A percentile compares a stretch with the other conserved stretches of the same genome.
phyloP scores from a whole-genome alignment of 192 early-diverging fungal species.

The Borealophlyctis nickersoniae region DNA sequence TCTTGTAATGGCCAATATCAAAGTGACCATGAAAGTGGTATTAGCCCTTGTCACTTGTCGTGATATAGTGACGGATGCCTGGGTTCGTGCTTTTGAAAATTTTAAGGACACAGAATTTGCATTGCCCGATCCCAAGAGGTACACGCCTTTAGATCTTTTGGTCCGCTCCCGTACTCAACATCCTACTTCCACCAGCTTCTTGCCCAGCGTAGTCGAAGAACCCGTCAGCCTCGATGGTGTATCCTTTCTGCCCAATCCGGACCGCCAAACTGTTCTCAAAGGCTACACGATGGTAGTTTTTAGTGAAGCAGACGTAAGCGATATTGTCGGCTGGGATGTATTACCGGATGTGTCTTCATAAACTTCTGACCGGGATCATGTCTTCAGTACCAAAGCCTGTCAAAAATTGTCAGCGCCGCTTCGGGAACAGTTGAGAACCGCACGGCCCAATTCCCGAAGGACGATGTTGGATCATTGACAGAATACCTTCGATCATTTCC shows the following conservation, averaged over 20 bases:
- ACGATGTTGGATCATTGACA: not conserved
- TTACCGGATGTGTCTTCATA: not conserved
- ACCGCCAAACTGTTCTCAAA: not conserved
- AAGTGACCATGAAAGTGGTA: conserved; percentile 23
- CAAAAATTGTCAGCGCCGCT: not conserved
- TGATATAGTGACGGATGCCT: conserved; percentile 10
- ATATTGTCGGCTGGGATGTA: too few relatives aligned
- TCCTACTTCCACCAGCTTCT: not conserved
- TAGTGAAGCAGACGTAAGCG: conserved; percentile 7
- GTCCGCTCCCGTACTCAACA: too few relatives aligned
- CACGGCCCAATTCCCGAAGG: not conserved
- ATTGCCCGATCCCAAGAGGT: conserved; percentile 10
- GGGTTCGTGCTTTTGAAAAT: conserved; percentile 12
- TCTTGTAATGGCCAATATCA: conserved; percentile 9
- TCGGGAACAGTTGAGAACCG: not conserved
- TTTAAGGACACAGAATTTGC: conserved; percentile 6
- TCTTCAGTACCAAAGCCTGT: not conserved
- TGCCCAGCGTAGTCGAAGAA: not conserved
- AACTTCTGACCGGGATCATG: not conserved
- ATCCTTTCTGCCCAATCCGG: not conserved
- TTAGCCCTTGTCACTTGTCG: conserved; percentile 5
- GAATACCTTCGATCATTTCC: not conserved
- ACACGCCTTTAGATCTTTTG: too few relatives aligned
- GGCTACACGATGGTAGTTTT: not conserved
- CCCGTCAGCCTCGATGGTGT: not conserved